These are phyloP conservation scores for Trypanosoma brucei DNA, from an alignment of 208 protist genomes.

Conservation along the genomic window DNA sequence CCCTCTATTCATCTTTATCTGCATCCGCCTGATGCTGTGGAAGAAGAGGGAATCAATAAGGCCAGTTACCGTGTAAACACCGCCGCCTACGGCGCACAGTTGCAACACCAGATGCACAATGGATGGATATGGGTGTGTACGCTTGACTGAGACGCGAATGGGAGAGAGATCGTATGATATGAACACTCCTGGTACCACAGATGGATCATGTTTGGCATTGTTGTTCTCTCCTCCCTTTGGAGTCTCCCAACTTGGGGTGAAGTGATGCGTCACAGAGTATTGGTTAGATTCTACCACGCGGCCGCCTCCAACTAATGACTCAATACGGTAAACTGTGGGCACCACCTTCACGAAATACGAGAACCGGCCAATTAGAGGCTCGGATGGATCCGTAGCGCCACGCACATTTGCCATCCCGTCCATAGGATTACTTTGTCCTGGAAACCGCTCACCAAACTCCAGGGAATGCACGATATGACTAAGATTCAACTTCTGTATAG, in stretches of 20 bases:
- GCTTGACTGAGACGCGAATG: constrained; percentile 58
- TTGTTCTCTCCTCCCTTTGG: neutral
- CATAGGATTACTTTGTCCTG: constrained; percentile 72
- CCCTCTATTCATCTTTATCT: constrained; percentile 35
- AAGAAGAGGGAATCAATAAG: constrained; percentile 56
- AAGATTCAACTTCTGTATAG: constrained; percentile 56
- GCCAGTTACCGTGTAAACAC: constrained; percentile 59
- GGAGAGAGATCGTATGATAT: constrained; percentile 87
- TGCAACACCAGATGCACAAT: constrained; percentile 61
- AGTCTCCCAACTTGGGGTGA: constrained; percentile 26
- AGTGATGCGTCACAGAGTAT: constrained; percentile 88
- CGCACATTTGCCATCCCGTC: constrained; percentile 39
- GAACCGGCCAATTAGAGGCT: constrained; percentile 64
- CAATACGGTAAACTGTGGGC: constrained; percentile 68
- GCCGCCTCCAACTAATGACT: constrained; percentile 29
- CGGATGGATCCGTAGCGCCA: constrained; percentile 14
- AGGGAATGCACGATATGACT: constrained; percentile 78
- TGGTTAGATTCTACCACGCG: constrained; percentile 69
- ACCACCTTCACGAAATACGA: constrained; percentile 88
- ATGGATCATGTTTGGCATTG: neutral
- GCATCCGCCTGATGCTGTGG: constrained; percentile 30
- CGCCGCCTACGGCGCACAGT: constrained; percentile 63
- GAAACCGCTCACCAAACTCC: constrained; percentile 75
- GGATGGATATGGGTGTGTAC: constrained; percentile 50
- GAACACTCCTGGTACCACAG: constrained; percentile 73